Evolutionary conservation across 306 rosid genomes (phyloP), one percentile per base, ranked within the genome.

Genomic region (Bauhinia variegata): DNA sequence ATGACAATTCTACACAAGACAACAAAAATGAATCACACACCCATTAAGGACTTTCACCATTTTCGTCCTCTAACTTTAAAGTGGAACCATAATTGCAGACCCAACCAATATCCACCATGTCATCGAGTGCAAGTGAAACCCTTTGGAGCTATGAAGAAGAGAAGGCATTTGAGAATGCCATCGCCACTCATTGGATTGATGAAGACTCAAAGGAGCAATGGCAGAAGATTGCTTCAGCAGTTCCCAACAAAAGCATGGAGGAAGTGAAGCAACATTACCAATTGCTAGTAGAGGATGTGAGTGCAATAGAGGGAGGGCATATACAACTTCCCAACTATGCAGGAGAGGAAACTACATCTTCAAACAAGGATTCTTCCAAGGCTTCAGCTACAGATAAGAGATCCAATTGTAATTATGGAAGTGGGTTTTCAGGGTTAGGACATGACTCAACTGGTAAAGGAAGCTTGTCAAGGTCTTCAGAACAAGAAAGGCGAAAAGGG

Each of bases 401-500:
- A 80, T 82, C 87, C 49, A 89, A 68, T 71, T 78, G 83, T 19
- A 84, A 83, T 23, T 78, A 48, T 51, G 87, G 91, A 67, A 81
- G 75, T 86, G 96, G 87, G 56, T 80, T 88, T 72, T 83, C 96
- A 14, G 88, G 84, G 4, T 70, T 84, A 57, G 89, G 78, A 37
- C 83, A 83, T 52, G 97, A 88, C 36, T 84, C 96, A 0, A 50
- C 85, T 65, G 82, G 85, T 23, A 93, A 93, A 83, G 97, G 88
- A 54, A 82, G 87, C 48, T 14, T 79, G 49, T 88, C 96, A n/a
- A 93, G 87, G 79, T 73, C 96, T 2, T 71, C 97, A 3, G 97
- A 93, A 44, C 99, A 93, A 83, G 99, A 93, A 74, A 82, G 99
- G 31, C 72, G 86, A 70, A 93, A 93, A 75, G 99, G 97, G 59